phyloP scores from a whole-genome alignment of 2,329 filamentous ascomycete species.

The Clarireedia homoeocarpa region DNA sequence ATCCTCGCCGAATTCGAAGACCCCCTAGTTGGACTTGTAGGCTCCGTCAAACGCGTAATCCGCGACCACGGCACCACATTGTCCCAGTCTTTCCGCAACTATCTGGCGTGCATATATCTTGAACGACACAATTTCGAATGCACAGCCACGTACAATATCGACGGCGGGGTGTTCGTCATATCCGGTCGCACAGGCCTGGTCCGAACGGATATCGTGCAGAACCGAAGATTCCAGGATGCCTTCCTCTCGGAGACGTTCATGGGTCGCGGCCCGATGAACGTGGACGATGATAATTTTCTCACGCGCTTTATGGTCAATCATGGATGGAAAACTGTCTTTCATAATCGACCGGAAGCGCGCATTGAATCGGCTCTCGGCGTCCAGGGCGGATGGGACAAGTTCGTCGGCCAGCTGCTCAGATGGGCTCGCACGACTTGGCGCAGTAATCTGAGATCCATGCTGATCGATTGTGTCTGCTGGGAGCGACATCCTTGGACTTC shows the following conservation, averaged over 20 bases:
- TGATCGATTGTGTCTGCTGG: conserved; percentile 34
- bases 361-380: conserved; percentile 47
- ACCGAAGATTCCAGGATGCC: conserved; percentile 33
- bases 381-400: conserved; percentile 34
- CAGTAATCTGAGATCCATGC: conserved; percentile 43
- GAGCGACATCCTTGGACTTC: conserved; percentile 41
- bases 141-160: conserved; percentile 45
- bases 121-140: conserved; percentile 57
- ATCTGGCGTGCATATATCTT: conserved; percentile 51
- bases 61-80: conserved; percentile 27
- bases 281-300: conserved; percentile 55
- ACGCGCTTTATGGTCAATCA: conserved; percentile 44
- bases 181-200: conserved; percentile 48
- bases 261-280: conserved; percentile 38
- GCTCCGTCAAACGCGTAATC: conserved; percentile 46
- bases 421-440: conserved; percentile 54
- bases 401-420: conserved; percentile 43
- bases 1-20: conserved; percentile 20
- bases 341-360: conserved; percentile 39
- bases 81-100: conserved; percentile 33
- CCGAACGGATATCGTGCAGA: conserved; percentile 41
- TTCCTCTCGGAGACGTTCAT: conserved; percentile 47
- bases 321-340: conserved; percentile 47
- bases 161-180: conserved; percentile 51
- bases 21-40: conserved; percentile 42